phyloP scores from a whole-genome alignment of 306 rosid genomes.

The Cucurbita ficifolia region DNA sequence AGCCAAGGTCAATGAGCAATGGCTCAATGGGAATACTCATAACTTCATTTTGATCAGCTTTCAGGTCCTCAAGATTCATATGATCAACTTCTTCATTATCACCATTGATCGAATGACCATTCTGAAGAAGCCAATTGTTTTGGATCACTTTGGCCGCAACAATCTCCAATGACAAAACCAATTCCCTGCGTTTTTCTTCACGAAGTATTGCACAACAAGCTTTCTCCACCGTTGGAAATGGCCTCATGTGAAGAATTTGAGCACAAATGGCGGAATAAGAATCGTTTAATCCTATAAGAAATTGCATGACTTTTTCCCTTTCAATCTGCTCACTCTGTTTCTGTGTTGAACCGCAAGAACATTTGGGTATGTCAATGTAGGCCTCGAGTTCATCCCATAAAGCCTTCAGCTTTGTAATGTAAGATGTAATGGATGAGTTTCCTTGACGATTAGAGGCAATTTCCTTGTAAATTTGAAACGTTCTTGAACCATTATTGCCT shows the following conservation, averaged over 20 bases:
- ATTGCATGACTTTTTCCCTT: not conserved
- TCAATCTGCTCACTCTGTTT: not conserved
- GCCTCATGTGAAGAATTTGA: not conserved
- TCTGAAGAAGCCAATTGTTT: not conserved
- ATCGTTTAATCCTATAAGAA: not conserved
- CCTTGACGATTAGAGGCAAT: not conserved
- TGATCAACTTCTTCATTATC: not conserved
- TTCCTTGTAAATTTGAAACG: not conserved
- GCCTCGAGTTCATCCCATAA: not conserved
- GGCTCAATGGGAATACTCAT: not conserved
- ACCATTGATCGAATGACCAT: not conserved
- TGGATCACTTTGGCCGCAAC: not conserved
- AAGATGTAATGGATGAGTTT: not conserved
- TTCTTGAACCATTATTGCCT: not conserved
- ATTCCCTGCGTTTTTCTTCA: not conserved
- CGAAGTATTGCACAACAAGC: not conserved
- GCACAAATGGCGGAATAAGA: not conserved
- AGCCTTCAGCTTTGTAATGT: not conserved
- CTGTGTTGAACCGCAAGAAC: not conserved
- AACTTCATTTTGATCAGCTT: not conserved
- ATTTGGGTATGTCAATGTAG: not conserved
- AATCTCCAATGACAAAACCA: not conserved
- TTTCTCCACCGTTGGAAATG: not conserved
- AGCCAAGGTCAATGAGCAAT: not conserved
- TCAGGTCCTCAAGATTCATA: not conserved